Evolutionary conservation across 129 eudicot species (phyloP).

Genomic region (Silybum marianum): DNA sequence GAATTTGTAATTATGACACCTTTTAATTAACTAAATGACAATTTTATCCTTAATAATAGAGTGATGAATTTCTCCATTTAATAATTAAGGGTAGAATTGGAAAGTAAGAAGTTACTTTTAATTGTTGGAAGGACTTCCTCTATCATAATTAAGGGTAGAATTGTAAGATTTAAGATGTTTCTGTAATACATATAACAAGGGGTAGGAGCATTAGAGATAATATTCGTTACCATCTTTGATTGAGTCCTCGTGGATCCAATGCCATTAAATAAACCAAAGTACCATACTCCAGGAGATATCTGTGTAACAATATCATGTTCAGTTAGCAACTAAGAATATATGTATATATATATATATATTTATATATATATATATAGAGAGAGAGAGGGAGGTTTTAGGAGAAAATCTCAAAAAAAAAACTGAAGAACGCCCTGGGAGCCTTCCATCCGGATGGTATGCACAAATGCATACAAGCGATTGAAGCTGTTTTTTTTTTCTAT

Average conservation of each 20-base stretch:
- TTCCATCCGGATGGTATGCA: too few species aligned
- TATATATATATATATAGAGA: too few species aligned
- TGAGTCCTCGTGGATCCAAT: constrained; percentile 85
- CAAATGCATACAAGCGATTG: too few species aligned
- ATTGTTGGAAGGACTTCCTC: not conserved
- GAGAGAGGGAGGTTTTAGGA: too few species aligned
- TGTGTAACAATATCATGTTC: constrained; percentile 32
- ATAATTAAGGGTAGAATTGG: not conserved
- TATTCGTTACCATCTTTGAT: constrained; percentile 78
- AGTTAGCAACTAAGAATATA: not conserved
- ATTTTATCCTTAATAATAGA: not conserved
- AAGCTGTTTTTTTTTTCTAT: too few species aligned
- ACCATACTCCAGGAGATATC: constrained; percentile 92
- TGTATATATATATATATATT: not conserved
- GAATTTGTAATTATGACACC: not conserved
- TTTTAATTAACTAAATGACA: not conserved
- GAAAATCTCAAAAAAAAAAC: too few species aligned
- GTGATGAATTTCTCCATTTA: not conserved
- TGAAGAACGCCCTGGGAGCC: too few species aligned
- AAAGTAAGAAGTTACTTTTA: not conserved
- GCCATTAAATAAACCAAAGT: constrained; percentile 87
- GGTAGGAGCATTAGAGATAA: constrained; percentile 6
- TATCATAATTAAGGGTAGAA: not conserved
- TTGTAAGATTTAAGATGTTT: not conserved
- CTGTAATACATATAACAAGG: not conserved